Percentiles rank a stretch among this genome's conserved stretches.
These are phyloP conservation scores for Triticum dicoccoides DNA, from an alignment of 176 grass and related monocot genomes.

Conservation along the genomic window DNA sequence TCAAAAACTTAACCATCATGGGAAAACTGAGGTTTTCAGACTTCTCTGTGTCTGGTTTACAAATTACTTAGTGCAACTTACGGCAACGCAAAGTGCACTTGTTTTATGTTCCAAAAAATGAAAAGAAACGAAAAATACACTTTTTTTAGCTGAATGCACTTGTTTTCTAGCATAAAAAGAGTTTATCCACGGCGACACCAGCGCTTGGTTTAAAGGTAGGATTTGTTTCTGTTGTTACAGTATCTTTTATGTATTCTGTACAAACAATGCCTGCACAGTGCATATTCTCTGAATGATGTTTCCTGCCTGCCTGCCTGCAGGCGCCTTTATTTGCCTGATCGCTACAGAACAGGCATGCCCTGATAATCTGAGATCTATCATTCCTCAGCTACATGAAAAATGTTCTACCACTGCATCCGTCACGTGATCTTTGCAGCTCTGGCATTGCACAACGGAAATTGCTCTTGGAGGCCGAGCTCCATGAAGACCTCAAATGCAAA, in stretches of 20 bases:
- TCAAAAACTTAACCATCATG: background rate
- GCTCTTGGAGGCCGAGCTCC: too few species aligned
- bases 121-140: too few species aligned
- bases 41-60: background rate
- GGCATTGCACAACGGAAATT: too few species aligned
- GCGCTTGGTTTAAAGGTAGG: background rate
- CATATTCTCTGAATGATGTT: constrained; percentile 18
- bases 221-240: background rate
- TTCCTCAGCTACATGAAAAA: constrained; percentile 6
- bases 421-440: constrained; percentile 1
- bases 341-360: background rate
- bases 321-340: constrained; percentile 16
- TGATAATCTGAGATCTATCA: background rate
- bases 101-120: too few species aligned
- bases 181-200: background rate
- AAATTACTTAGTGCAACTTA: too few species aligned
- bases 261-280: constrained; percentile 4
- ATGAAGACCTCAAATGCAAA: too few species aligned
- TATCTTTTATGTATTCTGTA: background rate
- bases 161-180: background rate
- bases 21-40: background rate
- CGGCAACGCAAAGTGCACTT: too few species aligned
- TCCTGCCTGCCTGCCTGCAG: background rate
- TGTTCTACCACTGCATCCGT: background rate
- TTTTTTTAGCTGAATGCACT: too few species aligned